These are phyloP conservation scores for Xylaria sp. DNA, from an alignment of 2,329 filamentous ascomycete species.

Conservation along the genomic window DNA sequence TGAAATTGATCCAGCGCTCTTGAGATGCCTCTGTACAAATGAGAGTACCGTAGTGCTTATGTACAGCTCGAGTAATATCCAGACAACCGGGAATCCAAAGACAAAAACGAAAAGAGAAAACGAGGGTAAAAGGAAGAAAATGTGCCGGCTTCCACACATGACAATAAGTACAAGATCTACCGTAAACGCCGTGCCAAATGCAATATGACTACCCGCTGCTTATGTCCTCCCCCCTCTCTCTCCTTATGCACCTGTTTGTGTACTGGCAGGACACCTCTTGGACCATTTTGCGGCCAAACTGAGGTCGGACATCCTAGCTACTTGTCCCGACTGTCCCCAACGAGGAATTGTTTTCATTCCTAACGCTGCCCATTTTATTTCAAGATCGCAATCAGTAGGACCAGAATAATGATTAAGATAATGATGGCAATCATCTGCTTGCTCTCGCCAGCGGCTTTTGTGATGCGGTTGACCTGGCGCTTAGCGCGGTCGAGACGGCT, in stretches of 20 bases:
- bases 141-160: constrained; percentile 27
- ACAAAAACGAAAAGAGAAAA: neutral
- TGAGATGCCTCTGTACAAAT: constrained; percentile 28
- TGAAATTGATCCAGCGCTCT: constrained; percentile 6
- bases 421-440: constrained; percentile 88
- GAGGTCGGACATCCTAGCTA: neutral
- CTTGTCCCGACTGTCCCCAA: neutral
- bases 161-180: constrained; percentile 38
- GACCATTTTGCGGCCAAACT: neutral
- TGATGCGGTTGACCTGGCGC: constrained; percentile 76
- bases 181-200: constrained; percentile 45
- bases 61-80: constrained; percentile 28
- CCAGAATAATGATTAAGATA: constrained; percentile 81
- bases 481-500: constrained; percentile 79
- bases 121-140: constrained; percentile 7
- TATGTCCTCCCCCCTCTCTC: neutral
- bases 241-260: constrained; percentile 17
- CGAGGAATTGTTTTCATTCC: neutral
- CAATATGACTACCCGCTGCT: constrained; percentile 35
- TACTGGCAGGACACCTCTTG: neutral
- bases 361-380: constrained; percentile 61
- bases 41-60: constrained; percentile 28
- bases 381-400: constrained; percentile 83
- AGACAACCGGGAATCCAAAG: constrained; percentile 21
- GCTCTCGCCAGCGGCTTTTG: constrained; percentile 81